Evolutionary conservation across 1,284 basidiomycete species (phyloP), one percentile per base, ranked within the genome.

Genomic region (Tilletia setariae): DNA sequence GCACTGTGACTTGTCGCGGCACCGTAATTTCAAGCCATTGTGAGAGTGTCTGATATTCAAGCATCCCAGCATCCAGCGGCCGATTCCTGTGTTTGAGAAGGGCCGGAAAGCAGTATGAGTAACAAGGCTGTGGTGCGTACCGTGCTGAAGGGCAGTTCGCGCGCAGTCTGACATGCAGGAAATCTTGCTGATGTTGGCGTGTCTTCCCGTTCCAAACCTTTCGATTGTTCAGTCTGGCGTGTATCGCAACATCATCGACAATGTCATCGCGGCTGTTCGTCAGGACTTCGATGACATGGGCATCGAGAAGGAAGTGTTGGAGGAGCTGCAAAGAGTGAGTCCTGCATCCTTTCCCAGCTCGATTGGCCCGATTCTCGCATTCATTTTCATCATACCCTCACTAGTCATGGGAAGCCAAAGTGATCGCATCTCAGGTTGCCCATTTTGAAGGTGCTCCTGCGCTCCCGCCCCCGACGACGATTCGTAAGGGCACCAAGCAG

Each of bases 271-370:
- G 51, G 87, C 88, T 77, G 92, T 95, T 84, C 92, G 92, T 84
- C 86, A 89, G 83, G 95, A 98, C 84, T 98, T 98, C 85, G 94
- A 98, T 82, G 94, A 96, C 83, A 94, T 92, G 83, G 95, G 94
- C 67, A 91, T 98, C 74, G 87, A 90, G 81, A 93, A 97, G 83
- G 92, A 94, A 44, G 90, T 98, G 67, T 86, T 98, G 66, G 89
- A 90, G 76, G 90, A 92, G 69, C 85, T 98, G 67, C 92, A 95
- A 84, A 87, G 88, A 73, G 93, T 94, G 85, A 86, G 91, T 87
- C 21, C 13, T 19, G 6, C 11, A 11, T 40, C 6, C 35, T 11
- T 4, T 40, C 35, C 35, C 4, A 4, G 11, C 35, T 40, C 11
- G 35, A n/a, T n/a, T n/a, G n/a, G n/a, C n/a, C n/a, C n/a, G n/a